Percentiles rank a stretch among this genome's conserved stretches.
phyloP scores from a whole-genome alignment of 2,329 filamentous ascomycete species.

The Diplocarpon rosae region DNA sequence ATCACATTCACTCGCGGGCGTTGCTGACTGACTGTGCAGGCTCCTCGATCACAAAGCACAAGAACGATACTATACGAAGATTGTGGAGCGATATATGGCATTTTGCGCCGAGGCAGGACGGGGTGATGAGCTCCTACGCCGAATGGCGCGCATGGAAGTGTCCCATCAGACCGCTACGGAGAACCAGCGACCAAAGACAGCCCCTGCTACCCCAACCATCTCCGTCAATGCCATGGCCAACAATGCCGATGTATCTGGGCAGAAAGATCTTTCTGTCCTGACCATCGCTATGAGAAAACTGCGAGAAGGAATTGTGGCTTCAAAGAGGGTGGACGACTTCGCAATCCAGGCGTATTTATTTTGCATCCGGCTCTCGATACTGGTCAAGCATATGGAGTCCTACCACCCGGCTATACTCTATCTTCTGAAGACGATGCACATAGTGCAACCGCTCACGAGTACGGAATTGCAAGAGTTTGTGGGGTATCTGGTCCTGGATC shows the following conservation, averaged over 20 bases:
- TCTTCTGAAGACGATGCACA: slow-evolving; percentile 62
- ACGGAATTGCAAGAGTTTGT: slow-evolving; percentile 71
- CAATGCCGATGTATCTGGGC: slow-evolving; percentile 13
- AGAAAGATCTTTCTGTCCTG: slow-evolving; percentile 58
- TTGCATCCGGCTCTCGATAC: slow-evolving; percentile 72
- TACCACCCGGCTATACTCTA: slow-evolving; percentile 82
- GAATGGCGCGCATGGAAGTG: slow-evolving; percentile 50
- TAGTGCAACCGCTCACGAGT: slow-evolving; percentile 52
- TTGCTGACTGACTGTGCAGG: slow-evolving; percentile 31
- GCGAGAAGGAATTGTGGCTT: slow-evolving; percentile 77
- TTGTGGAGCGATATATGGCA: slow-evolving; percentile 78
- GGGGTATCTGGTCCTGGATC: slow-evolving; percentile 74
- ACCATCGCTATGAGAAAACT: slow-evolving; percentile 83
- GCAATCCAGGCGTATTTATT: slow-evolving; percentile 86
- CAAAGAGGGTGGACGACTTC: slow-evolving; percentile 66
- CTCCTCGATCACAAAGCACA: slow-evolving; percentile 67
- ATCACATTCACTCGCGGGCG: background rate
- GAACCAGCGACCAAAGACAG: slow-evolving; percentile 14
- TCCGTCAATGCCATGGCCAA: slow-evolving; percentile 6
- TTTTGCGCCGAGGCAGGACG: slow-evolving; percentile 70
- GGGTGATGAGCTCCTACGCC: slow-evolving; percentile 60
- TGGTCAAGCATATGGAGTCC: slow-evolving; percentile 72
- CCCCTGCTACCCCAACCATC: slow-evolving; percentile 1
- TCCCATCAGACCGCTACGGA: slow-evolving; percentile 13
- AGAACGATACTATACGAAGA: slow-evolving; percentile 76